Percentiles rank a stretch among this genome's conserved stretches.
Conservation (phyloP, 2,329 filamentous ascomycete genomes). For the Ampelomyces quisqualis region DNA sequence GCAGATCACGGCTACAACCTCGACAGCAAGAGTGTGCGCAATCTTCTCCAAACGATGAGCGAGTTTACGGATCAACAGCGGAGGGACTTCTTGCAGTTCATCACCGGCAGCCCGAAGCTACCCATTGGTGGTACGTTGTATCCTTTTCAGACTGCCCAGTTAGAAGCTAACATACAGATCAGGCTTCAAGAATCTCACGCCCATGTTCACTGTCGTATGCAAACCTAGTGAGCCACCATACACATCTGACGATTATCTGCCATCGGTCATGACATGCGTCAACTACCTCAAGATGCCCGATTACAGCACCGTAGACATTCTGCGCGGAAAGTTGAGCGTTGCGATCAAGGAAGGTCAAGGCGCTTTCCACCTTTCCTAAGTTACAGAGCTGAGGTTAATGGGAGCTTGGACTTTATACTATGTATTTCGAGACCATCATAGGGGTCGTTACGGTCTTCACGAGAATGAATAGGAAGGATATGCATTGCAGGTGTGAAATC, state of each 20-base stretch:
- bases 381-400: background rate
- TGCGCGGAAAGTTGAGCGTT: constrained; percentile 75
- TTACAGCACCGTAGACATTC: constrained; percentile 75
- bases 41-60: constrained; percentile 92
- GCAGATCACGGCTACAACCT: constrained; percentile 98
- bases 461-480: background rate
- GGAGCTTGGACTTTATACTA: background rate
- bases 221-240: constrained; percentile 96
- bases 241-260: constrained; percentile 94
- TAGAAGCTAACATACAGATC: constrained; percentile 5
- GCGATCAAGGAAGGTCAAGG: constrained; percentile 96
- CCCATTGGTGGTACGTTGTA: constrained; percentile 83
- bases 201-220: constrained; percentile 98
- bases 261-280: constrained; percentile 99
- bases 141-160: background rate
- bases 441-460: background rate
- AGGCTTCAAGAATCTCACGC: constrained; percentile 96
- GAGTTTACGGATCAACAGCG: constrained; percentile 72
- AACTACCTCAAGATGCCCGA: constrained; percentile 98
- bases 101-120: constrained; percentile 95
- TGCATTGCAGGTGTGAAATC: background rate
- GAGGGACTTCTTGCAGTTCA: constrained; percentile 94
- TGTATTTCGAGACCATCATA: background rate
- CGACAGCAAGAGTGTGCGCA: constrained; percentile 93
- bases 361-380: constrained; percentile 91